Percentiles rank a stretch among this genome's conserved stretches.
Conservation (phyloP, 2,329 filamentous ascomycete species). For the Colletotrichum acutatum region DNA sequence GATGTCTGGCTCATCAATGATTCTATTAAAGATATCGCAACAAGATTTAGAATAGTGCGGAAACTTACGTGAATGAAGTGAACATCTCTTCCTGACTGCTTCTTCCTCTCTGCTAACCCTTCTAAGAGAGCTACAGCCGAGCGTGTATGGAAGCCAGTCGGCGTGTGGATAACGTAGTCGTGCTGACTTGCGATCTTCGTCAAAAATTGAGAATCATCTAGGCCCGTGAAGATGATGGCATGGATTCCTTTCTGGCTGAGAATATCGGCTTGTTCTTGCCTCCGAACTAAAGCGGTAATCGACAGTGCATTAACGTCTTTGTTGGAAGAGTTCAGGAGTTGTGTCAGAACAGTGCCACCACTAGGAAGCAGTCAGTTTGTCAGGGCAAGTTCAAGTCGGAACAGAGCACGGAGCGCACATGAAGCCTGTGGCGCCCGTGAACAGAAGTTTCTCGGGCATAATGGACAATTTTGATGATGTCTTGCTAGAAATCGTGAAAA, state of each 20-base stretch:
- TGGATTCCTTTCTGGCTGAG: conserved; percentile 36
- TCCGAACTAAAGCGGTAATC: conserved; percentile 42
- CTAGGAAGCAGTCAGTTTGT: conserved; percentile 29
- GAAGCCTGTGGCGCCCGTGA: conserved; percentile 43
- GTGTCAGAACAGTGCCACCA: conserved; percentile 41
- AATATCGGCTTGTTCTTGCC: conserved; percentile 41
- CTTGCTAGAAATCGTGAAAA: too few relatives aligned
- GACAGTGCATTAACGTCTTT: conserved; percentile 34
- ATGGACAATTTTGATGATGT: not conserved
- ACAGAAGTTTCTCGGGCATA: conserved; percentile 34
- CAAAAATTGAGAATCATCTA: conserved; percentile 39
- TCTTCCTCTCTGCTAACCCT: conserved; percentile 53
- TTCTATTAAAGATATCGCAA: not conserved
- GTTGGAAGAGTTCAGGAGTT: conserved; percentile 37
- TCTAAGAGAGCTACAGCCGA: conserved; percentile 53
- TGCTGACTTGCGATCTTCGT: conserved; percentile 39
- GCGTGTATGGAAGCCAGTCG: conserved; percentile 49
- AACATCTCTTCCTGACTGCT: conserved; percentile 45
- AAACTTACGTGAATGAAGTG: conserved; percentile 51
- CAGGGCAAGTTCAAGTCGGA: not conserved
- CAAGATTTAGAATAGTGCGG: too few relatives aligned
- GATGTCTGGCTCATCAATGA: conserved; percentile 44
- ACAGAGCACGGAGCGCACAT: conserved; percentile 32
- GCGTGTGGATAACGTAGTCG: conserved; percentile 55
- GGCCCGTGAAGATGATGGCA: conserved; percentile 7